These are phyloP conservation scores for Russula emetica DNA, from an alignment of 768 basidiomycete genomes.

Conservation along the genomic window DNA sequence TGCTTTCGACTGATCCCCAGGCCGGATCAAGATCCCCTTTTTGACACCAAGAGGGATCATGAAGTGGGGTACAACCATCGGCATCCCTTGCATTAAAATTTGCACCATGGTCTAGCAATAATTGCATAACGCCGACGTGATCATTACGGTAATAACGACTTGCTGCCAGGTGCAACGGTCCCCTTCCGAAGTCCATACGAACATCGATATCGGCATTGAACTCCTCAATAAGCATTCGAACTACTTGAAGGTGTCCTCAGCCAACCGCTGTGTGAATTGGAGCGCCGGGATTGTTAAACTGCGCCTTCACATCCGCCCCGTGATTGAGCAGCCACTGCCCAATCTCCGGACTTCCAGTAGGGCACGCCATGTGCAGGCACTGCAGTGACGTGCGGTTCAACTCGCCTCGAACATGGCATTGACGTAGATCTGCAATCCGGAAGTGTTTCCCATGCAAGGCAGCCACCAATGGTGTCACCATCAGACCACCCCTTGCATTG, in stretches of 20 bases:
- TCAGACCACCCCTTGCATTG: background rate
- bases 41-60: background rate
- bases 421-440: background rate
- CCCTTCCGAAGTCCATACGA: background rate
- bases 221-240: background rate
- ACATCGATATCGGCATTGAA: background rate
- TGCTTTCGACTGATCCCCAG: too few species aligned
- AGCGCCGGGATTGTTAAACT: fast-evolving
- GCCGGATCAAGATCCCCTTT: too few species aligned
- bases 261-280: background rate
- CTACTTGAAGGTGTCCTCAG: background rate
- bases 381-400: fast-evolving
- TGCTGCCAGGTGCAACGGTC: background rate
- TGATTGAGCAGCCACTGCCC: background rate
- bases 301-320: background rate
- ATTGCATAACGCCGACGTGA: background rate
- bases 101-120: background rate
- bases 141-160: fast-evolving
- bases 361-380: background rate
- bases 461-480: background rate
- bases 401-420: background rate
- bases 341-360: background rate
- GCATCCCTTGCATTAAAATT: background rate
- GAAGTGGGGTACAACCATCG: background rate
- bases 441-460: background rate